Base-by-base conservation (phyloP, 2,329 filamentous ascomycete species). In the Aspergillus ustus region DNA sequence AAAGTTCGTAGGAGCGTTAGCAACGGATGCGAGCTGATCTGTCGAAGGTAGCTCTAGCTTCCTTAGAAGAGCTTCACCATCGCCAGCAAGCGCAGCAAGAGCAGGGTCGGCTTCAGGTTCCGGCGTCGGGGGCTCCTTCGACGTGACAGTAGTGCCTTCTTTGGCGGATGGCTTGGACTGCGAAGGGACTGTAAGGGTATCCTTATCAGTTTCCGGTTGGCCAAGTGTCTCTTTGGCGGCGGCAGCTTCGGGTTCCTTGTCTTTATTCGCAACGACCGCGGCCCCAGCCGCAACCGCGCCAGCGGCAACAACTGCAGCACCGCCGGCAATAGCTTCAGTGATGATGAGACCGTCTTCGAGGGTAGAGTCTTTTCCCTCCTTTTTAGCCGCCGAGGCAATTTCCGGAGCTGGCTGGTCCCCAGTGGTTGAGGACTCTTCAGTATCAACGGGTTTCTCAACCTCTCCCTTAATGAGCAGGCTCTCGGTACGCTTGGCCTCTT, bases 21-120 rank as follows among this genome's bases (percentile, higher is more conserved):
- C 61, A 90, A 57, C 92, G 94, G 64, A 63, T 22, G 68, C 57
- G 29, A 69, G 52, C 44, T 72, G 67, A 31, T 75, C 72, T 20
- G 71, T 70, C 11, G 73, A 73, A 3, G 74, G 73, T 43, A 69
- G 63, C 43, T 72, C 70, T 46, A 75, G 69, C 52, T 73, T 68
- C 50, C 62, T 69, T 25, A 75, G 70, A 22, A 73, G 69, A 50
- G 74, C 69, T 60, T 74, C 74, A n/a, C 72, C 67, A 57, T 76
- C 73, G 7, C 66, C 70, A 55, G 72, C 71, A 54, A 74, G 71
- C 17, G 72, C 69, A 69, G 68, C 66, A 53, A 73, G 71, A 53
- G 62, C 63, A 54, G 69, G 65, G 69, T 75, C 72, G 67, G 73
- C 66, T 67, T 73, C 69, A 54, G 71, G 68, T 46, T 75, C 75